Conservation (phyloP, 371 early-diverging fungal species). For the Choanephora cucurbitarum region DNA sequence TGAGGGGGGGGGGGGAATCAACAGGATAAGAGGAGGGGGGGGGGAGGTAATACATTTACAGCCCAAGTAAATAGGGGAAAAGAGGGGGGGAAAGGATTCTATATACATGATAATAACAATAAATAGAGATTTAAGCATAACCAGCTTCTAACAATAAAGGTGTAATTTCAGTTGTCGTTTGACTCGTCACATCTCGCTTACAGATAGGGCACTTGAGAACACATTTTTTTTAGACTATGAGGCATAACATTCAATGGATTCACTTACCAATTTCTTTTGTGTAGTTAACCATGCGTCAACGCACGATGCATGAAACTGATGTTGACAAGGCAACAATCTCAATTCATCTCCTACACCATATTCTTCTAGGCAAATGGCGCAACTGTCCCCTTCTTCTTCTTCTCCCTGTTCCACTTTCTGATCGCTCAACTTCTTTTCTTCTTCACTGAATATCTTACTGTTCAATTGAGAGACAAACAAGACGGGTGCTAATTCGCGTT, state of each 20-base stretch:
- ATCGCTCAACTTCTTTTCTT: slow-evolving; percentile 33
- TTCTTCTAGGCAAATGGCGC: slow-evolving; percentile 93
- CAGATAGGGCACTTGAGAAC: slow-evolving; percentile 72
- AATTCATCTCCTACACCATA: slow-evolving; percentile 78
- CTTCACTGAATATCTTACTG: slow-evolving; percentile 54
- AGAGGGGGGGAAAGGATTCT: too few species aligned
- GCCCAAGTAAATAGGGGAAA: too few species aligned
- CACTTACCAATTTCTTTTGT: slow-evolving; percentile 68
- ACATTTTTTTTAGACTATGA: slow-evolving; percentile 1
- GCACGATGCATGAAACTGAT: slow-evolving; percentile 89
- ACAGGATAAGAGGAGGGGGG: too few species aligned
- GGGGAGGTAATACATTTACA: too few species aligned
- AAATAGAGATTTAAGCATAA: not conserved
- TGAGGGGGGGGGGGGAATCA: too few species aligned
- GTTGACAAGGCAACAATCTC: slow-evolving; percentile 83
- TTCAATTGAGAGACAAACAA: slow-evolving; percentile 67
- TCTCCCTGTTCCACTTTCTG: slow-evolving; percentile 3
- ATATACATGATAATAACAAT: too few species aligned
- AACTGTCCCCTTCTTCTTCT: slow-evolving; percentile 68
- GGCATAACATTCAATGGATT: too few species aligned
- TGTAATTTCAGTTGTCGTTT: slow-evolving; percentile 4
- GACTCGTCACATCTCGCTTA: slow-evolving; percentile 60
- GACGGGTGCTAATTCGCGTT: slow-evolving; percentile 67
- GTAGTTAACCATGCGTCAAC: slow-evolving; percentile 87
- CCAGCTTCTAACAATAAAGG: slow-evolving; percentile 11